Base-by-base conservation (phyloP, 75 land plant species). In the Picea sitchensis region DNA sequence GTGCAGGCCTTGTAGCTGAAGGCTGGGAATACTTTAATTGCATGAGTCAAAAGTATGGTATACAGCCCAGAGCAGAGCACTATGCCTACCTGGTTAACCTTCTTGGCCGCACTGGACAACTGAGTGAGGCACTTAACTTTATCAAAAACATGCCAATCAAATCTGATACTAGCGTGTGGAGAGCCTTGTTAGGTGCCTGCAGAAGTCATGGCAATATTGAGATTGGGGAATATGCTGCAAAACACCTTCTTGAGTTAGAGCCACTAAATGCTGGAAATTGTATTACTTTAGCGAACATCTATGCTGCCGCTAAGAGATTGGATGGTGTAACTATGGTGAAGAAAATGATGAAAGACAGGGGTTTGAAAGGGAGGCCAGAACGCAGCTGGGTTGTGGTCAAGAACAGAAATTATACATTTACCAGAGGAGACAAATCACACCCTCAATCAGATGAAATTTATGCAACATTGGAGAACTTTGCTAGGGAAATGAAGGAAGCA, bases 371-470 rank as follows among this genome's bases (percentile, higher is more conserved):
- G 76, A 74, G 30, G 56, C 17, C 12, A 51, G 57, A 44, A 7
- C 21, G 57, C 14, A 44, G 58, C 41, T 23, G 57, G 12, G 13
- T 47, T 74, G 76, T 74, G 75, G 79, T 61, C 14, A 59, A 58
- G 14, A 61, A 34, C 47, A 77, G 36, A 77, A 31, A 26, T 18
- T 76, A 15, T 34, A 38, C 61, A 59, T 77, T 77, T 77, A 20
- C 71, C 65, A 59, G 30, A 38, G 79, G 79, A 12, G 61, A 77
- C 36, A 77, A 61, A 34, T 23, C 34, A 12, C 79, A 77, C 31
- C 65, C 79, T 21, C 76, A 77, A 77, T 56, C 17, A 38, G 36
- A 58, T 14, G 76, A 77, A 59, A 77, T 77, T 34, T 57, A 23
- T n/a, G 76, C 78, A 36, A 77, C n/a, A 38, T 60, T 77, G 3